phyloP scores from a whole-genome alignment of 345 rosid genomes.

The Lepidium africanum region DNA sequence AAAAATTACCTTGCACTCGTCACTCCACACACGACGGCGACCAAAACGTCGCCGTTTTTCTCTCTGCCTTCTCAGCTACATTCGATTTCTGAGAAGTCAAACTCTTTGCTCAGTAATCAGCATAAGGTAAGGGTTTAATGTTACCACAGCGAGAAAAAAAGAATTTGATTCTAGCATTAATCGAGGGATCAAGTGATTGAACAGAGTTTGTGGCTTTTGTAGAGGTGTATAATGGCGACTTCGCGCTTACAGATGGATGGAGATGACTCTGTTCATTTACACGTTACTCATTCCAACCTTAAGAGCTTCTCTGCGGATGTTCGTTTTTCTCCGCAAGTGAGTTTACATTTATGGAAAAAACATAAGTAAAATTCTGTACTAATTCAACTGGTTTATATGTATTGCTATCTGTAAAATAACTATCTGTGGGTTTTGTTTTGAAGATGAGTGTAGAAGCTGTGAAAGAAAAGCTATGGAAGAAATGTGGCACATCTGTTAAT shows the following conservation, averaged over 20 bases:
- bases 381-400: not conserved
- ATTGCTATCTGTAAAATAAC: not conserved
- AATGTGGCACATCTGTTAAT: slow-evolving; percentile 74
- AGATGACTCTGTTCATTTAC: slow-evolving; percentile 66
- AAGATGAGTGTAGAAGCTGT: slow-evolving; percentile 69
- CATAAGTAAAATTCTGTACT: not conserved
- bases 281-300: slow-evolving; percentile 70
- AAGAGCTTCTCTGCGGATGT: slow-evolving; percentile 59
- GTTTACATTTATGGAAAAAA: not conserved
- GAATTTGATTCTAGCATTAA: not conserved
- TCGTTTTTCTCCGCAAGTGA: slow-evolving; percentile 73
- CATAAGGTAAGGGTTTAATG: not conserved
- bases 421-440: not conserved
- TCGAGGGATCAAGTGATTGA: not conserved
- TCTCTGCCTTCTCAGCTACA: not conserved
- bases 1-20: not conserved
- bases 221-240: slow-evolving; percentile 28
- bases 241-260: slow-evolving; percentile 38
- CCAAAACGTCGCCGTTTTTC: not conserved
- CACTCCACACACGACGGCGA: not conserved
- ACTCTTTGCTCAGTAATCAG: not conserved
- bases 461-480: slow-evolving; percentile 86
- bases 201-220: not conserved
- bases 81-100: not conserved
- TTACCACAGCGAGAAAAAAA: not conserved